These are phyloP conservation scores for Coffea eugenioides DNA, from an alignment of 257 asterid species.

Conservation along the genomic window DNA sequence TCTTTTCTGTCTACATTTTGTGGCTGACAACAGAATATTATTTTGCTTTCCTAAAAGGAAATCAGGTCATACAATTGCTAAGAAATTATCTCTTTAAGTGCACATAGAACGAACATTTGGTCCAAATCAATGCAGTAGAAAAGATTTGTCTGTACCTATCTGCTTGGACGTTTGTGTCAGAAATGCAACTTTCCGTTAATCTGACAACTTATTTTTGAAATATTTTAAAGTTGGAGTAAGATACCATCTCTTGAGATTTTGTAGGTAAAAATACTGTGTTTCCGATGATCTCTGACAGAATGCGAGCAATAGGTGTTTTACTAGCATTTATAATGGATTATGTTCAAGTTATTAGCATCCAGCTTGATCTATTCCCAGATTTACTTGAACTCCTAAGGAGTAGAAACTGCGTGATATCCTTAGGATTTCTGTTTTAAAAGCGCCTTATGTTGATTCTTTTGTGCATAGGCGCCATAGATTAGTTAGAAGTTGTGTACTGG, in stretches of 20 bases:
- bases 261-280: not conserved
- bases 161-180: not conserved
- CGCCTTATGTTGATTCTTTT: not conserved
- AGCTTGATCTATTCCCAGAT: not conserved
- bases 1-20: not conserved
- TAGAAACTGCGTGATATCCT: not conserved
- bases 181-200: not conserved
- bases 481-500: too few relatives aligned
- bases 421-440: not conserved
- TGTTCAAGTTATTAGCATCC: not conserved
- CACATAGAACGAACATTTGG: too few relatives aligned
- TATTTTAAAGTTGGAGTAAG: not conserved
- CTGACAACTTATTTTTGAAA: not conserved
- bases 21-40: not conserved
- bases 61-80: not conserved
- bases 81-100: not conserved
- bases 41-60: not conserved
- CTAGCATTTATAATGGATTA: not conserved
- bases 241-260: not conserved
- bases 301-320: not conserved
- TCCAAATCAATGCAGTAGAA: not conserved
- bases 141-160: not conserved
- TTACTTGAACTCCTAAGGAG: not conserved
- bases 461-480: not conserved
- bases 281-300: not conserved